phyloP scores from a whole-genome alignment of 1,284 basidiomycete genomes.

The Porogramme epimiltina region DNA sequence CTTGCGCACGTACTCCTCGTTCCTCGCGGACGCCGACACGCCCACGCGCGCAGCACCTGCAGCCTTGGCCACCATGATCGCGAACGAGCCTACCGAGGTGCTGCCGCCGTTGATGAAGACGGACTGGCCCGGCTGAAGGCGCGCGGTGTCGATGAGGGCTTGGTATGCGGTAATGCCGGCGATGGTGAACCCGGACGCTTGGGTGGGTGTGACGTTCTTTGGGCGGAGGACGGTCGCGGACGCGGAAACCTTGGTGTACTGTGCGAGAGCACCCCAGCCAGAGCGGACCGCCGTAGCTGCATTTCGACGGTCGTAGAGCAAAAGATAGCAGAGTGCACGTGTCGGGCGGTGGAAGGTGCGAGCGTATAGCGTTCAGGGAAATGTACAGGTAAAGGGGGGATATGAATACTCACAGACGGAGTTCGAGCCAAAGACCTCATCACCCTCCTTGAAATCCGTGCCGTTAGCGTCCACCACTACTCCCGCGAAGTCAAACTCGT shows the following conservation, averaged over 20 bases:
- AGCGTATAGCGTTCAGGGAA: too few species aligned
- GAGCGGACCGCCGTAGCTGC: constrained; percentile 5
- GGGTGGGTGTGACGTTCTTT: constrained; percentile 13
- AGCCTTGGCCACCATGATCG: constrained; percentile 32
- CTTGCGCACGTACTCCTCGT: constrained; percentile 28
- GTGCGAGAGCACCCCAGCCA: constrained; percentile 22
- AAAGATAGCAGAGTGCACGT: too few species aligned
- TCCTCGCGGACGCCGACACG: constrained; percentile 30
- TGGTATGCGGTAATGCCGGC: constrained; percentile 26
- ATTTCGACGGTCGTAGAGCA: too few species aligned
- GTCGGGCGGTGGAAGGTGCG: background rate
- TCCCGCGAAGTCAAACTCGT: constrained; percentile 66
- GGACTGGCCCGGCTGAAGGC: constrained; percentile 22
- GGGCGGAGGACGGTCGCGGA: constrained; percentile 14
- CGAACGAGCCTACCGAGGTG: constrained; percentile 24
- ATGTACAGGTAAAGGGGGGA: constrained; percentile 21
- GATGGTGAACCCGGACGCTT: constrained; percentile 22
- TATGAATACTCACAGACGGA: constrained; percentile 35
- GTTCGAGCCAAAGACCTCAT: constrained; percentile 60
- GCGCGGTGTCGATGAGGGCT: constrained; percentile 14
- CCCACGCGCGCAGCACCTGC: constrained; percentile 25
- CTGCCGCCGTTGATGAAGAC: constrained; percentile 30
- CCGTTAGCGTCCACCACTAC: constrained; percentile 55
- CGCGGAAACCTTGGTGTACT: constrained; percentile 21
- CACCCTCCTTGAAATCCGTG: constrained; percentile 52